A percentile compares a stretch with the other conserved stretches of the same genome.
phyloP scores from a whole-genome alignment of 1,139 yeast species.

The Pneumocystis carinii region DNA sequence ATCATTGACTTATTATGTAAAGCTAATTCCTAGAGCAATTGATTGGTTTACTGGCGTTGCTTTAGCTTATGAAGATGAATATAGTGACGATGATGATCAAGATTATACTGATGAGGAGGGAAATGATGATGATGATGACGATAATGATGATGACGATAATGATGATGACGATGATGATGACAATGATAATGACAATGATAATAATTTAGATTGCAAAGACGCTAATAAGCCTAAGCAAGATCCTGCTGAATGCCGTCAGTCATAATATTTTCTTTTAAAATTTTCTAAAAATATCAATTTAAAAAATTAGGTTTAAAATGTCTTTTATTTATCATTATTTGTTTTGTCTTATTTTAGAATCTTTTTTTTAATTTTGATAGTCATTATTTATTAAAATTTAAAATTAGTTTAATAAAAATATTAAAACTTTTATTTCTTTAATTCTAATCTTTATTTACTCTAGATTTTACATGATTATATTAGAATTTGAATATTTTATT shows the following conservation, averaged over 20 bases:
- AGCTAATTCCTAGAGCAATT: constrained; percentile 86
- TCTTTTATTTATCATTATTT: neutral
- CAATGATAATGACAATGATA: constrained; percentile 19
- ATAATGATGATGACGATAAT: constrained; percentile 37
- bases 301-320: neutral
- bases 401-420: too few species aligned
- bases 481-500: too few species aligned
- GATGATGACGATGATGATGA: constrained; percentile 28
- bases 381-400: too few species aligned
- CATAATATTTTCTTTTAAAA: neutral
- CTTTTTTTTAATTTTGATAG: too few species aligned
- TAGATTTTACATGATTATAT: too few species aligned
- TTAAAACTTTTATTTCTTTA: too few species aligned
- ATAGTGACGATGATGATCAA: constrained; percentile 27
- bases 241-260: constrained; percentile 82
- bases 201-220: constrained; percentile 24
- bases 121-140: constrained; percentile 34
- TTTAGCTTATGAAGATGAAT: constrained; percentile 36
- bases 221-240: constrained; percentile 36
- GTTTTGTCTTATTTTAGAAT: neutral
- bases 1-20: constrained; percentile 16
- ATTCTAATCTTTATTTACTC: too few species aligned
- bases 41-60: constrained; percentile 99
- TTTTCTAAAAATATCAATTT: neutral
- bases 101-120: constrained; percentile 20